Base-by-base conservation (phyloP, 371 early-diverging fungal genomes). In the Actinomortierella wolfii region DNA sequence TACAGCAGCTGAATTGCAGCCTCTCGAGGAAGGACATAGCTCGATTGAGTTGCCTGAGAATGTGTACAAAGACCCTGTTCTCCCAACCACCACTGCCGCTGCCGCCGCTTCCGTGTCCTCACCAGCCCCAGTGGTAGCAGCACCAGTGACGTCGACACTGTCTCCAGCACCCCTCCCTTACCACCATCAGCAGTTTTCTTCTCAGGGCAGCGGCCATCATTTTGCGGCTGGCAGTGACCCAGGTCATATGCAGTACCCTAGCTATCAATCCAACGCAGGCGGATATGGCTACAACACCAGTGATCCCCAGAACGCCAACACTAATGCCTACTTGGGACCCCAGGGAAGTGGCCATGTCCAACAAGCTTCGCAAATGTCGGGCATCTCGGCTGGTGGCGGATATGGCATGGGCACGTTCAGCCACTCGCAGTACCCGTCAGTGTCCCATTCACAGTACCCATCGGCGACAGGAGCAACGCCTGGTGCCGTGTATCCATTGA, bases 1-100 rank as follows among this genome's bases (percentile, higher is more conserved):
- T 2, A 50, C 54, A 18, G 46, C 43, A 11, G 28, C 34, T 11
- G 44, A 45, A 5, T 29, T 7, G 4, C 51, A 34, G 50, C 40
- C n/a, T 14, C 50, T 3, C 28, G 44, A 26, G 28, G 43, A 23
- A 18, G 62, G 47, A 5, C 51, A 52, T 18, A 24, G 8, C 43
- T 65, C 65, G 17, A 61, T 65, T 13, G 29, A 70, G 11, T 65
- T 70, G 17, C 61, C 71, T 13, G 29, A 70, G 11, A 61, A 65
- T 55, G 52, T 64, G 20, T 70, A 70, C 49, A 61, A 60, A 21
- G 43, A 48, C 11, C 71, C 71, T 21, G 59, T 64, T 34, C 34
- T 61, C 41, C 25, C 66, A 14, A 64, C 47, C 23, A 42, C 26
- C 44, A 24, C 51, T 51, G n/a, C 48, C 46, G 48, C 62, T 21